Evolutionary conservation across 2,329 filamentous ascomycete genomes (phyloP).

Genomic region (Diaporthe vexans): DNA sequence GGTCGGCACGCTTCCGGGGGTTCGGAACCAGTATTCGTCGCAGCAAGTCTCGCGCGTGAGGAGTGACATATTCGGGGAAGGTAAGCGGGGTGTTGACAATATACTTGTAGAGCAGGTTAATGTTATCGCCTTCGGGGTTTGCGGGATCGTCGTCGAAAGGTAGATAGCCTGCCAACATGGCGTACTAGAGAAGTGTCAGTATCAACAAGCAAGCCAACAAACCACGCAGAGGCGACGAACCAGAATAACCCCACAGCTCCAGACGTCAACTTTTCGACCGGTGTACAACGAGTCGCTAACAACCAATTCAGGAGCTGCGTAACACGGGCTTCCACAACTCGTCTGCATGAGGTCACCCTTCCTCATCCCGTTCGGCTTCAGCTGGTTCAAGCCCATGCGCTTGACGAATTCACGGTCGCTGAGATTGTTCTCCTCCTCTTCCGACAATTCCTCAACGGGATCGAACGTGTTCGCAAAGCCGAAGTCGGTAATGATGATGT

Average conservation of each 20-base stretch:
- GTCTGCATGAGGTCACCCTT: slow-evolving; percentile 98
- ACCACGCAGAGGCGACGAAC: slow-evolving; percentile 68
- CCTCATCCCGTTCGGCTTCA: slow-evolving; percentile 80
- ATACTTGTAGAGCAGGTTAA: slow-evolving; percentile 99
- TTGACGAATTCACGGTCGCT: slow-evolving; percentile 91
- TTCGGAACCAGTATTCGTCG: slow-evolving; percentile 95
- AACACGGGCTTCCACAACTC: slow-evolving; percentile 97
- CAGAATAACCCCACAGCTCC: slow-evolving; percentile 98
- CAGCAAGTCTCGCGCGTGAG: slow-evolving; percentile 92
- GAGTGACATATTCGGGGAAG: slow-evolving; percentile 98
- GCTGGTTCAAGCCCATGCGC: slow-evolving; percentile 84
- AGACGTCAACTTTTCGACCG: slow-evolving; percentile 97
- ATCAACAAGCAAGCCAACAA: not conserved
- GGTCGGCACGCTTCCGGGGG: slow-evolving; percentile 91
- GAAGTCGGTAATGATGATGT: slow-evolving; percentile 99
- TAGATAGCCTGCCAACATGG: slow-evolving; percentile 97
- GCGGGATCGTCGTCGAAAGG: slow-evolving; percentile 98
- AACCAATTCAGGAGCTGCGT: slow-evolving; percentile 95
- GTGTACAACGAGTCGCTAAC: slow-evolving; percentile 98
- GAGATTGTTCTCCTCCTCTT: slow-evolving; percentile 91
- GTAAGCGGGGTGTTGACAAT: slow-evolving; percentile 97
- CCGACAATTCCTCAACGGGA: slow-evolving; percentile 85
- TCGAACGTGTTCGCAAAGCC: slow-evolving; percentile 99
- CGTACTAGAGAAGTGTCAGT: slow-evolving; percentile 76
- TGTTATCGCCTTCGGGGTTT: slow-evolving; percentile 98